These are phyloP conservation scores for Ajuga chamaepitys DNA, from an alignment of 257 asterid genomes.

Conservation along the genomic window DNA sequence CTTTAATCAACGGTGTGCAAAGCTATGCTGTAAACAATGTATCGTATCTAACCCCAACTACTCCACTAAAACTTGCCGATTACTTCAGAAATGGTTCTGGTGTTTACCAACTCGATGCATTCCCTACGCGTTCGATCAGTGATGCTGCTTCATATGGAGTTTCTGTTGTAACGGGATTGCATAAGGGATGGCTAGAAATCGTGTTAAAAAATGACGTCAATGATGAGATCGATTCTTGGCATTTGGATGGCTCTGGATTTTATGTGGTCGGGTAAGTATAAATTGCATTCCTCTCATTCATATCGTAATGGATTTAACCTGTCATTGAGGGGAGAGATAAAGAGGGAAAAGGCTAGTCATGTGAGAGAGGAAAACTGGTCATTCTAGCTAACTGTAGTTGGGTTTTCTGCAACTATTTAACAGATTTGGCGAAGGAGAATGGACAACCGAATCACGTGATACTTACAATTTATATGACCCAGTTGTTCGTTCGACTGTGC, in stretches of 20 bases:
- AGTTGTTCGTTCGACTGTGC: slow-evolving; percentile 36
- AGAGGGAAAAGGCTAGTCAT: too few relatives aligned
- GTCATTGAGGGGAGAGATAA: too few relatives aligned
- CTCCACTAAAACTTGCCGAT: slow-evolving; percentile 52
- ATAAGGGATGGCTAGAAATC: slow-evolving; percentile 43
- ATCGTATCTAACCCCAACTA: slow-evolving; percentile 36
- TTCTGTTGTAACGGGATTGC: slow-evolving; percentile 38
- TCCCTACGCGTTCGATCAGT: slow-evolving; percentile 21
- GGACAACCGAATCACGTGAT: slow-evolving; percentile 28
- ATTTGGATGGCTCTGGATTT: slow-evolving; percentile 51
- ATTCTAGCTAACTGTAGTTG: neutral
- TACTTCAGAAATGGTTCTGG: slow-evolving; percentile 40
- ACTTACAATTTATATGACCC: slow-evolving; percentile 35
- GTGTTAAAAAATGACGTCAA: slow-evolving; percentile 37
- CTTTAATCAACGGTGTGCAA: slow-evolving; percentile 20
- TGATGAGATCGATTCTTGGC: slow-evolving; percentile 48
- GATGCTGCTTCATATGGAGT: slow-evolving; percentile 26
- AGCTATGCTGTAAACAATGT: slow-evolving; percentile 37
- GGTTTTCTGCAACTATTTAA: neutral
- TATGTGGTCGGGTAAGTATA: slow-evolving; percentile 44
- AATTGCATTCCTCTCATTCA: neutral
- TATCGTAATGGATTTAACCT: neutral
- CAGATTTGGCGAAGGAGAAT: slow-evolving; percentile 45
- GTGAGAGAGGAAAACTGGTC: too few relatives aligned
- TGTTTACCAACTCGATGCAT: slow-evolving; percentile 28